Percentiles rank a stretch among this genome's conserved stretches.
Evolutionary conservation across 2,329 filamentous ascomycete species (phyloP).

Genomic region (Arachnopeziza araneosa): DNA sequence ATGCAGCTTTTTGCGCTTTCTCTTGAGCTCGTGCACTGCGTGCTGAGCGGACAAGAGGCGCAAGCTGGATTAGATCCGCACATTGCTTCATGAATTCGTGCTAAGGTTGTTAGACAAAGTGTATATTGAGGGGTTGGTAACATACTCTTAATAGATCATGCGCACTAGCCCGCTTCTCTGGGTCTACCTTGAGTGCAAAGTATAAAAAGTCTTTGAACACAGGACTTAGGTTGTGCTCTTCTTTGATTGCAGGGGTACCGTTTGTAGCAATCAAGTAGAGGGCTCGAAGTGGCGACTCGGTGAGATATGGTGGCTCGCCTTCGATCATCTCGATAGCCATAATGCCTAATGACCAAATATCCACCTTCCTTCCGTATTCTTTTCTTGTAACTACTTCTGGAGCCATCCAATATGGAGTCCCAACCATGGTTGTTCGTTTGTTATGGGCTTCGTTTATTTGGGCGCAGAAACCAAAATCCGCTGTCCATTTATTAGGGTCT

Average conservation of each 20-base stretch:
- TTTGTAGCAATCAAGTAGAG: conserved; percentile 96
- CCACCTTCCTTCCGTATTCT: conserved; percentile 96
- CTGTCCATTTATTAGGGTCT: conserved; percentile 43
- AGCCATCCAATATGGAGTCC: conserved; percentile 99
- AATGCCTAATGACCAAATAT: conserved; percentile 97
- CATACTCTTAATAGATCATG: conserved; percentile 88
- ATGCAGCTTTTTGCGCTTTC: conserved; percentile 59
- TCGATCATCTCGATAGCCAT: conserved; percentile 99
- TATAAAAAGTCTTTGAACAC: conserved; percentile 89
- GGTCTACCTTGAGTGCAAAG: conserved; percentile 92
- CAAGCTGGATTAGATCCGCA: conserved; percentile 68
- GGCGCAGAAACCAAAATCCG: conserved; percentile 97
- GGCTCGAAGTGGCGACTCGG: conserved; percentile 86
- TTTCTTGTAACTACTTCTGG: conserved; percentile 96
- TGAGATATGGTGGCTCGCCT: conserved; percentile 93
- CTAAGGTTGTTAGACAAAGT: conserved; percentile 38
- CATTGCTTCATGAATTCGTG: conserved; percentile 77
- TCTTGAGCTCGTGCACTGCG: conserved; percentile 81
- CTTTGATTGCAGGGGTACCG: conserved; percentile 91
- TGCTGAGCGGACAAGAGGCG: conserved; percentile 81
- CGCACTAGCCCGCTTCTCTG: conserved; percentile 91
- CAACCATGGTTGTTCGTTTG: conserved; percentile 98
- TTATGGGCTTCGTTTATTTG: conserved; percentile 97
- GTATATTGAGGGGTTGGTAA: conserved; percentile 19
- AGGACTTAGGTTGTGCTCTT: conserved; percentile 73